phyloP scores from a whole-genome alignment of 208 protist genomes.

The Trypanosoma brucei region DNA sequence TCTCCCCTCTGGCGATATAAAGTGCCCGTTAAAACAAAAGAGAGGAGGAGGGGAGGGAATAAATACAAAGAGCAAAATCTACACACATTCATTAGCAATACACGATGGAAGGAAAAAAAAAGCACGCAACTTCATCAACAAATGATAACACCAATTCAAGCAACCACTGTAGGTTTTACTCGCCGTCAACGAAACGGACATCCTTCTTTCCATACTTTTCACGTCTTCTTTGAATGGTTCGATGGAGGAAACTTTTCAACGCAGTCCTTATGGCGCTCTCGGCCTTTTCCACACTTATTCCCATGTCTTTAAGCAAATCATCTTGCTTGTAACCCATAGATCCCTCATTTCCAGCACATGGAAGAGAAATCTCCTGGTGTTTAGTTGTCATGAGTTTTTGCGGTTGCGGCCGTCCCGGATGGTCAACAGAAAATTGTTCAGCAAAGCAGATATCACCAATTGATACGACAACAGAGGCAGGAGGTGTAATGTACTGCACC shows the following conservation, averaged over 20 bases:
- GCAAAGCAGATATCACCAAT: constrained; percentile 46
- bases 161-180: background rate
- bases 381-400: constrained; percentile 40
- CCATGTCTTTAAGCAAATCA: constrained; percentile 28
- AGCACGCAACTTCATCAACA: too few species aligned
- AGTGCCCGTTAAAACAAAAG: too few species aligned
- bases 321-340: constrained; percentile 39
- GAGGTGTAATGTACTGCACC: constrained; percentile 37
- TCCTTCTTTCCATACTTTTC: background rate
- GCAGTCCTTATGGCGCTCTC: background rate
- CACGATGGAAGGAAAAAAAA: too few species aligned
- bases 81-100: too few species aligned
- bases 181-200: background rate
- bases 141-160: too few species aligned
- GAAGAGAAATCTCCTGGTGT: constrained; percentile 32
- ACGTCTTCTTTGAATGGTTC: background rate
- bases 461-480: constrained; percentile 48
- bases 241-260: background rate
- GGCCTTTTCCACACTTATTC: background rate
- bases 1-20: too few species aligned
- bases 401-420: constrained; percentile 35
- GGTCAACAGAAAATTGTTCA: constrained; percentile 33
- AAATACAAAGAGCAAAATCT: too few species aligned
- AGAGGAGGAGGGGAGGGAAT: too few species aligned
- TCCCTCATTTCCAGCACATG: constrained; percentile 39